Percentiles rank a stretch among this genome's conserved stretches.
Evolutionary conservation across 2,329 filamentous ascomycete genomes (phyloP).

Genomic region (Piedraia hortae): DNA sequence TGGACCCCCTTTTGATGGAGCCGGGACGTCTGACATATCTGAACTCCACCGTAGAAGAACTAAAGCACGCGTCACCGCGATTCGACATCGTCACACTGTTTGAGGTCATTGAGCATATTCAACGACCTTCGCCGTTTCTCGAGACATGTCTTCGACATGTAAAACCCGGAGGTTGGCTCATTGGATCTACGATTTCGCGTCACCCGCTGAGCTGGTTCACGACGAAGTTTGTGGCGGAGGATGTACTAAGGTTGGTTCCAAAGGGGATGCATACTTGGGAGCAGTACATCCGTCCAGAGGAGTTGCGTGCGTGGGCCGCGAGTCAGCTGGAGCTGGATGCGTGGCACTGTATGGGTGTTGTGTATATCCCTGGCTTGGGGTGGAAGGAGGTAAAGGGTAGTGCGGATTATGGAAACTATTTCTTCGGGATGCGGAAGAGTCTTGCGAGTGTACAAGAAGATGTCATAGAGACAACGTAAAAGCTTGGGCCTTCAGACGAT

Average conservation of each 20-base stretch:
- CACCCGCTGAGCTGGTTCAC: slow-evolving; percentile 75
- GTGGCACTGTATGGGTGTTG: slow-evolving; percentile 52
- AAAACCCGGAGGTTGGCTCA: slow-evolving; percentile 72
- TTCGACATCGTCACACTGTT: slow-evolving; percentile 73
- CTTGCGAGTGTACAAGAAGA: too few species aligned
- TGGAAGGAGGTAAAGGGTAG: slow-evolving; percentile 64
- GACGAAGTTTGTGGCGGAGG: slow-evolving; percentile 78
- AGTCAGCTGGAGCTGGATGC: slow-evolving; percentile 21
- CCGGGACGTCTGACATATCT: slow-evolving; percentile 36
- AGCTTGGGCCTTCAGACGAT: too few species aligned
- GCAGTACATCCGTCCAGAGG: slow-evolving; percentile 76
- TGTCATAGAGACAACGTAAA: too few species aligned
- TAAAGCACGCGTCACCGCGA: slow-evolving; percentile 10
- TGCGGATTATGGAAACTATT: slow-evolving; percentile 82
- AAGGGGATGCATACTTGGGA: slow-evolving; percentile 85
- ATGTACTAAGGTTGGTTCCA: slow-evolving; percentile 64
- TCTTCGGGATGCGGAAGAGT: slow-evolving; percentile 54
- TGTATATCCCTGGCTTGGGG: slow-evolving; percentile 72
- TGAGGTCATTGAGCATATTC: slow-evolving; percentile 86
- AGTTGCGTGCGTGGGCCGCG: slow-evolving; percentile 29
- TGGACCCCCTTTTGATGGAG: slow-evolving; percentile 37
- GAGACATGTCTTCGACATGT: slow-evolving; percentile 45
- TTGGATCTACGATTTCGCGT: slow-evolving; percentile 75
- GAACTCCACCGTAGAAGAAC: slow-evolving; percentile 47
- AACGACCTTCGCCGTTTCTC: slow-evolving; percentile 46